Conservation (phyloP, 2,329 filamentous ascomycete species). For the Ceratocystis albifundus region DNA sequence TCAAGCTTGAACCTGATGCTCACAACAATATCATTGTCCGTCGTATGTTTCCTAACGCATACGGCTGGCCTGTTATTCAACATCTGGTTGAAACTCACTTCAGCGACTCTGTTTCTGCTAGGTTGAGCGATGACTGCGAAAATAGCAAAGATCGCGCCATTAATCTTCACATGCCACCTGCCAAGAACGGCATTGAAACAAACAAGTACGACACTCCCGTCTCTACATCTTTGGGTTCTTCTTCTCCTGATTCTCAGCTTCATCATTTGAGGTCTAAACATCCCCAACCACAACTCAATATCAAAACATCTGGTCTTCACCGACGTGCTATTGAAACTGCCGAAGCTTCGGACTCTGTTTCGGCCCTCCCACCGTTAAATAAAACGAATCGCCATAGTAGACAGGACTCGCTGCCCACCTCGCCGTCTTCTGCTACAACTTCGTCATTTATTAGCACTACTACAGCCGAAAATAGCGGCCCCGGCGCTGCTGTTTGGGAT, state of each 20-base stretch:
- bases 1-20: constrained; percentile 88
- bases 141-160: constrained; percentile 57
- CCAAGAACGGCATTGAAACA: constrained; percentile 55
- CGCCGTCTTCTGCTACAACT: background rate
- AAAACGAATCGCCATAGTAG: constrained; percentile 11
- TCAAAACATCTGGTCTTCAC: background rate
- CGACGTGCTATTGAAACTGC: background rate
- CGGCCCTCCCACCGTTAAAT: constrained; percentile 26
- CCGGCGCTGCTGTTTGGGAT: constrained; percentile 23
- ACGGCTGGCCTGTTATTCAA: constrained; percentile 93
- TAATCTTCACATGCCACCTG: constrained; percentile 43
- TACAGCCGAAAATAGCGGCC: too few relatives aligned
- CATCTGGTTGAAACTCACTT: constrained; percentile 94
- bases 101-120: constrained; percentile 53
- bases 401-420: constrained; percentile 8
- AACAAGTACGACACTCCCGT: constrained; percentile 27
- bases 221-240: background rate
- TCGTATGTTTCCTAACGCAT: constrained; percentile 92
- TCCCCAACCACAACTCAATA: background rate
- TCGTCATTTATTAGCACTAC: constrained; percentile 11
- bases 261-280: constrained; percentile 27
- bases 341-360: constrained; percentile 25
- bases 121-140: constrained; percentile 56
- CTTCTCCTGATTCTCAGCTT: background rate
- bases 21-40: constrained; percentile 98